Conservation (phyloP, 257 asterid species). For the Echites panduratus region DNA sequence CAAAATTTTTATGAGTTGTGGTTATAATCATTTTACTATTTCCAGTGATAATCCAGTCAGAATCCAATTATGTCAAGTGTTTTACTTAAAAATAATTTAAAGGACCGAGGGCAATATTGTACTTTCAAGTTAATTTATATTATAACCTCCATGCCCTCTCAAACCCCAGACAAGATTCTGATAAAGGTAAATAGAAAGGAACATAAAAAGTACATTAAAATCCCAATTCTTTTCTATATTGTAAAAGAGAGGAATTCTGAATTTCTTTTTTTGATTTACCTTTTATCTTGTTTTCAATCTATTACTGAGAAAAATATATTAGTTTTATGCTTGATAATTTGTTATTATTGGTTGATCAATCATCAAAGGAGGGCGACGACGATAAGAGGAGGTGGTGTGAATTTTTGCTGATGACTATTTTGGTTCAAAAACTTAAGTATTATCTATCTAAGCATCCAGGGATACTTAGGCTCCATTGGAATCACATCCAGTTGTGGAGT, state of each 20-base stretch:
- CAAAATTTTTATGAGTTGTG: no score
- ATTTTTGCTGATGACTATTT: conserved; percentile 16
- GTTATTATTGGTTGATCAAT: background rate
- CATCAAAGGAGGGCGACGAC: no score
- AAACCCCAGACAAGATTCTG: background rate
- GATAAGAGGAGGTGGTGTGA: background rate
- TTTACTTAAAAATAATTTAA: no score
- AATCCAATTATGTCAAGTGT: no score
- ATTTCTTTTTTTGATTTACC: no score
- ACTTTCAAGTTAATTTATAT: no score
- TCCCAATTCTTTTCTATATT: background rate
- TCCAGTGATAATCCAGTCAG: no score
- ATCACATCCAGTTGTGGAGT: no score
- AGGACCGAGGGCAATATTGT: no score
- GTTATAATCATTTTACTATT: no score
- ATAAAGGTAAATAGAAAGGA: background rate
- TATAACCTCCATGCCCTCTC: no score
- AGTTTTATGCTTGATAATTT: background rate
- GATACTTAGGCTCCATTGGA: conserved; percentile 6
- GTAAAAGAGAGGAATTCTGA: background rate
- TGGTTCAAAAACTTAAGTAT: conserved; percentile 29
- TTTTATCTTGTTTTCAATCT: background rate
- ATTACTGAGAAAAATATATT: background rate
- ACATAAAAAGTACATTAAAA: background rate
- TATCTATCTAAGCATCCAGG: conserved; percentile 79